A percentile compares a stretch with the other conserved stretches of the same genome.
Conservation (phyloP, 495 filamentous ascomycete species). For the Echria macrotheca region DNA sequence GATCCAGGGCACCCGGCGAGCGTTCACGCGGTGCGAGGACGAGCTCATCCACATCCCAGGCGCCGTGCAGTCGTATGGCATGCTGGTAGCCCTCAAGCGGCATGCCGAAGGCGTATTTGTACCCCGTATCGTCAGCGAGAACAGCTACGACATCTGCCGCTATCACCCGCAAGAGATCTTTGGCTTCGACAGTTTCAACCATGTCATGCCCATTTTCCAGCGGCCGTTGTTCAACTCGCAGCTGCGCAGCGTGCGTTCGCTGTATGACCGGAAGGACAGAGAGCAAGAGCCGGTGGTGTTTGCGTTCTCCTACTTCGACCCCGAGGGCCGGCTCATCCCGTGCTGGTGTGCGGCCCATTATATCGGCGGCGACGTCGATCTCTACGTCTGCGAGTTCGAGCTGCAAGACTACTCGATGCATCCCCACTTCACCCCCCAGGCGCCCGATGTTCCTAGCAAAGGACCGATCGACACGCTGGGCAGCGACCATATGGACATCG, state of each 20-base stretch:
- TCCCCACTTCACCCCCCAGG: slow-evolving; percentile 7
- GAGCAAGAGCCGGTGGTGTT: slow-evolving; percentile 21
- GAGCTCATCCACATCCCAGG: slow-evolving; percentile 24
- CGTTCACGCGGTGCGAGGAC: slow-evolving; percentile 21
- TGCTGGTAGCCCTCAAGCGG: slow-evolving; percentile 21
- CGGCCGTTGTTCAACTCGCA: slow-evolving; percentile 16
- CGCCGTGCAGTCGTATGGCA: slow-evolving; percentile 19
- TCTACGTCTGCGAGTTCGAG: slow-evolving; percentile 26
- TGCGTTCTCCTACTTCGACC: slow-evolving; percentile 20
- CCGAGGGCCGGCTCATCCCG: slow-evolving; percentile 15
- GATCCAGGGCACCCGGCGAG: slow-evolving; percentile 15
- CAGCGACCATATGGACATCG: slow-evolving; percentile 21
- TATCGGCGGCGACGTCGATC: slow-evolving; percentile 12
- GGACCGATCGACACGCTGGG: slow-evolving; percentile 21
- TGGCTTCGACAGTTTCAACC: slow-evolving; percentile 17
- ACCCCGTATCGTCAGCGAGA: slow-evolving; percentile 22
- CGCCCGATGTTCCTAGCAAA: background rate
- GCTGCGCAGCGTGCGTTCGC: slow-evolving; percentile 10
- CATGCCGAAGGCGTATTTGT: slow-evolving; percentile 13
- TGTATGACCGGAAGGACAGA: slow-evolving; percentile 10
- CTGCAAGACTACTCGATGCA: slow-evolving; percentile 21
- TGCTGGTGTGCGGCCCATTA: slow-evolving; percentile 26
- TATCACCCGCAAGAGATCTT: slow-evolving; percentile 17
- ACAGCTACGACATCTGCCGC: slow-evolving; percentile 15
- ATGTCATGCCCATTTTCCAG: slow-evolving; percentile 19